phyloP scores from a whole-genome alignment of 2,329 filamentous ascomycete species.

The Trichoderma sp. region DNA sequence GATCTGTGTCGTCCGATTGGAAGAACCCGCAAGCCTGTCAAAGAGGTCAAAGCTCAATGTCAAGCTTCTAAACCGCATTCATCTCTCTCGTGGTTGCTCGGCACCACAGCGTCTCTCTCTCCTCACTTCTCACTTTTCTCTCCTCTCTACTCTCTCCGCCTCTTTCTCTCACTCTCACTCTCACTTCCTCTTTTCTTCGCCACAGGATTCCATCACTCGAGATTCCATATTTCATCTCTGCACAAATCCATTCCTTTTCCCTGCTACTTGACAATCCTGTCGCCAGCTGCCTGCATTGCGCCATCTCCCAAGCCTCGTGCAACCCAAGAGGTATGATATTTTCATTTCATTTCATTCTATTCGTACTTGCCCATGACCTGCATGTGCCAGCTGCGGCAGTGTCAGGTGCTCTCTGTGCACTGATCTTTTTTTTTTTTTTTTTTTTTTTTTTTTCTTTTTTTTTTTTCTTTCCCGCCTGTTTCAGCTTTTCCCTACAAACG shows the following conservation, averaged over 20 bases:
- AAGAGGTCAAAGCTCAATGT: not conserved
- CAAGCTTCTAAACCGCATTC: not conserved
- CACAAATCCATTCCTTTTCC: not conserved
- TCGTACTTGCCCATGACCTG: not conserved
- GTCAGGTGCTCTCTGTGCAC: not conserved
- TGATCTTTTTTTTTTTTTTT: not conserved
- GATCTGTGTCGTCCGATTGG: not conserved
- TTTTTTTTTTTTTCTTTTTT: not conserved
- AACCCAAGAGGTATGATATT: not conserved
- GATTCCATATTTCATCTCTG: not conserved
- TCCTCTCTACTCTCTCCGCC: not conserved
- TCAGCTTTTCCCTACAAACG: not conserved
- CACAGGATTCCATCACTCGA: not conserved
- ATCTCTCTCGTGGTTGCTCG: slow-evolving; percentile 1
- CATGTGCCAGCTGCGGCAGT: not conserved
- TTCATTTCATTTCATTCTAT: not conserved
- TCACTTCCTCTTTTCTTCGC: not conserved
- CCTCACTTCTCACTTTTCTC: not conserved
- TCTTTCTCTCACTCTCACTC: not conserved
- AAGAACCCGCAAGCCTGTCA: not conserved
- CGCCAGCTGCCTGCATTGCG: not conserved
- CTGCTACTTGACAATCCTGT: not conserved
- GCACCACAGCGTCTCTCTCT: not conserved
- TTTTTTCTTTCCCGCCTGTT: not conserved
- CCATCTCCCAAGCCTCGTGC: not conserved